Conservation (phyloP, 2,329 filamentous ascomycete species). For the Aspergillus fructus region DNA sequence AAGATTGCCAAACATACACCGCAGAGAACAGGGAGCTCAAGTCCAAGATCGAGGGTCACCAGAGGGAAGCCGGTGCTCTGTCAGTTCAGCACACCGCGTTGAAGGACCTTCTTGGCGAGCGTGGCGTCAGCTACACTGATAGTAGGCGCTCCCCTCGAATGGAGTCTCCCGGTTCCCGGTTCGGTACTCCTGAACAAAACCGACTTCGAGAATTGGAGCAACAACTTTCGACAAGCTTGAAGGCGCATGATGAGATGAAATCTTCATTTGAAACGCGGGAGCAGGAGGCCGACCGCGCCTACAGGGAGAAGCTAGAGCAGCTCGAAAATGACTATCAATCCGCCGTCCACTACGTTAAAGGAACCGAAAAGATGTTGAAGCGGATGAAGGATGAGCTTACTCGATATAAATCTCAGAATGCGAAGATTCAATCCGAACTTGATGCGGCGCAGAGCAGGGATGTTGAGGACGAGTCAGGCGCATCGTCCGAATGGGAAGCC, state of each 20-base stretch:
- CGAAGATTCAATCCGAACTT: slow-evolving; percentile 79
- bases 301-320: slow-evolving; percentile 89
- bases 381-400: slow-evolving; percentile 97
- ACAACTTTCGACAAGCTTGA: slow-evolving; percentile 73
- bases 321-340: slow-evolving; percentile 97
- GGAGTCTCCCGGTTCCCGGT: slow-evolving; percentile 71
- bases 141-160: slow-evolving; percentile 68
- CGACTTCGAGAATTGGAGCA: slow-evolving; percentile 84
- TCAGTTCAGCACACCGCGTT: slow-evolving; percentile 88
- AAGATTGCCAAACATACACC: slow-evolving; percentile 79
- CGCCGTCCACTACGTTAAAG: slow-evolving; percentile 95
- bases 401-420: slow-evolving; percentile 85
- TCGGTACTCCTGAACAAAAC: slow-evolving; percentile 73
- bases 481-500: slow-evolving; percentile 67
- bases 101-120: slow-evolving; percentile 87
- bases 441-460: slow-evolving; percentile 60
- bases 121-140: slow-evolving; percentile 77
- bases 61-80: slow-evolving; percentile 91
- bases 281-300: slow-evolving; percentile 82
- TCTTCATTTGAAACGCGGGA: slow-evolving; percentile 73
- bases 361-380: slow-evolving; percentile 98
- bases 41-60: slow-evolving; percentile 77
- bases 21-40: slow-evolving; percentile 79
- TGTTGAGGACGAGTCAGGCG: slow-evolving; percentile 40
- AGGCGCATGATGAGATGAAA: slow-evolving; percentile 84